phyloP scores from a whole-genome alignment of 2,329 filamentous ascomycete species.

The Pseudopithomyces chartarum region DNA sequence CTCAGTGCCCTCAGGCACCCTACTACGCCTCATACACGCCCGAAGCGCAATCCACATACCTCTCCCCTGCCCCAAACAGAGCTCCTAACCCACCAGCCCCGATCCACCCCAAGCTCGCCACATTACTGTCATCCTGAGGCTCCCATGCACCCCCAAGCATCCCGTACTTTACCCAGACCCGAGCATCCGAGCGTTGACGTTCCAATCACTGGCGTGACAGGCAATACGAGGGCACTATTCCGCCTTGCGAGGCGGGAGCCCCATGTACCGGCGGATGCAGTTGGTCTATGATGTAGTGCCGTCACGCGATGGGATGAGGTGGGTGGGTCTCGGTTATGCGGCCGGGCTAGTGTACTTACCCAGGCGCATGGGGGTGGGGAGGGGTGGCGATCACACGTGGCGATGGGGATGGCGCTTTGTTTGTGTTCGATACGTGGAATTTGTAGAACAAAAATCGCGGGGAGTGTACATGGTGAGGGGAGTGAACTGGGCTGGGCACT shows the following conservation, averaged over 20 bases:
- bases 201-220: not conserved
- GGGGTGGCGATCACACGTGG: constrained; percentile 8
- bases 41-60: not conserved
- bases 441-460: not conserved
- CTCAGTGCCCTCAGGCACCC: not conserved
- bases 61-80: not conserved
- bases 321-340: constrained; percentile 6
- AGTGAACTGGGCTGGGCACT: not conserved
- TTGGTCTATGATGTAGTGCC: constrained; percentile 9
- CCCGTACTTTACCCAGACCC: not conserved
- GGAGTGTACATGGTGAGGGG: not conserved
- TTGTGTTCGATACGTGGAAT: not conserved
- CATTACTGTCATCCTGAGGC: not conserved
- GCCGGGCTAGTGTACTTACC: constrained; percentile 9
- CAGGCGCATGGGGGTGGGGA: too few species aligned
- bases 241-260: constrained; percentile 1
- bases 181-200: not conserved
- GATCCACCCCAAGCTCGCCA: not conserved
- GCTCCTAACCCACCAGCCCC: constrained; percentile 4
- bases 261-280: not conserved
- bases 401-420: not conserved
- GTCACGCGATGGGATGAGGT: constrained; percentile 5
- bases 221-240: constrained; percentile 3
- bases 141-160: not conserved
- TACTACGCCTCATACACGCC: not conserved